Evolutionary conservation across 352 stramenopile species (phyloP).

Genomic region (Globisporangium abappressorium): DNA sequence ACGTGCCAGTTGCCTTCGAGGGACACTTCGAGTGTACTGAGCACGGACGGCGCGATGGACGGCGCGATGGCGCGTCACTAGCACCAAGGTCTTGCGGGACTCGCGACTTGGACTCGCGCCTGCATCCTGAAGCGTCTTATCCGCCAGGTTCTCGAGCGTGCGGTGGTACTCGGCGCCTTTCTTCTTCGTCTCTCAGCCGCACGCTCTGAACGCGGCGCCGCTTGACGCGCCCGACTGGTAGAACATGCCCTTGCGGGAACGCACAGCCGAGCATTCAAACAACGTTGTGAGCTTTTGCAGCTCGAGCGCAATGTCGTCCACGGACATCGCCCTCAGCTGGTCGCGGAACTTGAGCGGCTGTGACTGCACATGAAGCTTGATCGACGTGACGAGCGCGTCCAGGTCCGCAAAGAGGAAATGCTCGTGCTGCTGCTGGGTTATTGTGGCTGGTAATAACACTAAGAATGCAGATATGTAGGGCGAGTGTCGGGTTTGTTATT

Average conservation of each 20-base stretch:
- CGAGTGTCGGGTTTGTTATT: too few relatives aligned
- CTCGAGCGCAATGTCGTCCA: conserved; percentile 18
- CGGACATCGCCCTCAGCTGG: conserved; percentile 15
- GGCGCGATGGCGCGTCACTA: conserved; percentile 17
- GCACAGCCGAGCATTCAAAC: conserved; percentile 10
- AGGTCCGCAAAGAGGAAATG: conserved; percentile 29
- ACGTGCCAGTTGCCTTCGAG: conserved; percentile 23
- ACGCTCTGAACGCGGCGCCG: conserved; percentile 16
- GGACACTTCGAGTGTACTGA: conserved; percentile 21
- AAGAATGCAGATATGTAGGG: not conserved
- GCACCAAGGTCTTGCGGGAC: conserved; percentile 14
- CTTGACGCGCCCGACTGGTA: conserved; percentile 21
- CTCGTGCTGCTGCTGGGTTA: conserved; percentile 4
- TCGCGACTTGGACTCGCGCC: too few relatives aligned
- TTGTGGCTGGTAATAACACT: not conserved
- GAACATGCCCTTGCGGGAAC: conserved; percentile 25
- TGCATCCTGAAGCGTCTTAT: conserved; percentile 10
- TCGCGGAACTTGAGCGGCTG: conserved; percentile 20
- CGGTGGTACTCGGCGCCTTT: conserved; percentile 25
- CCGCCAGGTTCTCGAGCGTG: conserved; percentile 31
- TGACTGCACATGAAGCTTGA: conserved; percentile 14
- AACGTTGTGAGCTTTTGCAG: conserved; percentile 19
- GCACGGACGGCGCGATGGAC: conserved; percentile 11
- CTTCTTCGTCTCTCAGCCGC: conserved; percentile 24
- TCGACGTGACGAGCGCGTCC: conserved; percentile 19